Conservation (phyloP, 2,329 filamentous ascomycete genomes). For the Pestalotiopsis sp. region DNA sequence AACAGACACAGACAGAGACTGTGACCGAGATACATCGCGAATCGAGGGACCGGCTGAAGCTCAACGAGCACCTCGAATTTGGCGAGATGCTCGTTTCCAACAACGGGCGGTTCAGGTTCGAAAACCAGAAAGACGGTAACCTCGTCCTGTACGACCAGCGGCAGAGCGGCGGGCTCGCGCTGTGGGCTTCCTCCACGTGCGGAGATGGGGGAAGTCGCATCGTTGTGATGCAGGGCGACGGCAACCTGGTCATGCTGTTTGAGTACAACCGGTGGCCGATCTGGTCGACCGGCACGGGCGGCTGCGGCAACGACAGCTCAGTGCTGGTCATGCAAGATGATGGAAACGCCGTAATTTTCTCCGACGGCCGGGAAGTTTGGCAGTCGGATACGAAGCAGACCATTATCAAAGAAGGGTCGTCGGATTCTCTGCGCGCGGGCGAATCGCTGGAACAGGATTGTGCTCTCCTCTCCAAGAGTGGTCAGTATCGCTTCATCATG, state of each 20-base stretch:
- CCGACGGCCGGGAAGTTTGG: neutral
- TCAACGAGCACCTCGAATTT: neutral
- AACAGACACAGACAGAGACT: no score
- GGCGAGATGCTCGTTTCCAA: neutral
- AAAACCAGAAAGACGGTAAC: neutral
- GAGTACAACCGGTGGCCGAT: neutral
- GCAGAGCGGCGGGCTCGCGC: neutral
- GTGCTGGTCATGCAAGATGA: neutral
- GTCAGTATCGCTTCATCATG: neutral
- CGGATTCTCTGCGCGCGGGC: neutral
- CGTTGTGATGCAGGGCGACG: neutral
- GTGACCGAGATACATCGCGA: neutral
- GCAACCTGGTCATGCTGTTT: neutral
- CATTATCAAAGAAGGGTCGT: neutral
- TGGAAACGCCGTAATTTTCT: neutral
- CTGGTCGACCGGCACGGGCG: neutral
- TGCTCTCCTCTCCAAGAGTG: neutral
- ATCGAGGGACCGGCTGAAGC: neutral
- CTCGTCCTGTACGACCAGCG: neutral
- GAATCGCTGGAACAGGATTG: neutral
- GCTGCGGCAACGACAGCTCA: neutral
- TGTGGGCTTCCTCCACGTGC: neutral
- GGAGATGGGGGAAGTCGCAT: neutral
- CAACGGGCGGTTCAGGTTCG: neutral
- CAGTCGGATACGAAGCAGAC: neutral